phyloP scores from a whole-genome alignment of 768 basidiomycete species.

The Russula sp. region DNA sequence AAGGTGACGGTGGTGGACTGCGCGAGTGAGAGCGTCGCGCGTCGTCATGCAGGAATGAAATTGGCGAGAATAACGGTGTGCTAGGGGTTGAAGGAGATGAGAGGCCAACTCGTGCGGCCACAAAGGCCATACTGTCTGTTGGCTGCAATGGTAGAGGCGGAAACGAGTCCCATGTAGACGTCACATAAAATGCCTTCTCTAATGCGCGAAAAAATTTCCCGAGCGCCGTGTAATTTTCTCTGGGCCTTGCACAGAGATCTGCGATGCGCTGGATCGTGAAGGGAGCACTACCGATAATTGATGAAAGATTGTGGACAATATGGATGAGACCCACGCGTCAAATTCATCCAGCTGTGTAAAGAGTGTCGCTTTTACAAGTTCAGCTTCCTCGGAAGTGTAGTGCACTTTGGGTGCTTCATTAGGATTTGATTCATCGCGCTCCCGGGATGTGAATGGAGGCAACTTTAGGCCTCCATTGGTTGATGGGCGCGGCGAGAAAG shows the following conservation, averaged over 20 bases:
- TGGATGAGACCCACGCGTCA: conserved; percentile 48
- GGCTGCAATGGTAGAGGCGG: conserved; percentile 45
- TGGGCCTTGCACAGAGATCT: conserved; percentile 67
- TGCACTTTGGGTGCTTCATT: conserved; percentile 49
- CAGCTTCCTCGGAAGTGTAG: conserved; percentile 56
- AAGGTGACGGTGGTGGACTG: conserved; percentile 72
- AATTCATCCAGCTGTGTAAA: conserved; percentile 65
- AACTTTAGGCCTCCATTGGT: conserved; percentile 55
- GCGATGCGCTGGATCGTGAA: conserved; percentile 89
- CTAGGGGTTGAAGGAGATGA: conserved; percentile 51
- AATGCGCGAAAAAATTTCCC: conserved; percentile 88
- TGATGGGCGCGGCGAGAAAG: conserved; percentile 29
- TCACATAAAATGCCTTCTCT: conserved; percentile 75
- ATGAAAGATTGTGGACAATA: background rate
- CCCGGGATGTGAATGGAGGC: conserved; percentile 65
- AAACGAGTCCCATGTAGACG: conserved; percentile 70
- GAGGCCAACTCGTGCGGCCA: conserved; percentile 36
- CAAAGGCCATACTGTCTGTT: conserved; percentile 24
- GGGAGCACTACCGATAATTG: conserved; percentile 45
- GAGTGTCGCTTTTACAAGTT: conserved; percentile 46
- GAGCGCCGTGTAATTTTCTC: conserved; percentile 61
- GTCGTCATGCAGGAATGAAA: conserved; percentile 80
- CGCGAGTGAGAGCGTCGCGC: conserved; percentile 72
- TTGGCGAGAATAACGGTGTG: conserved; percentile 82
- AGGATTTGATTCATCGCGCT: conserved; percentile 40